Base-by-base conservation (phyloP, 2,329 filamentous ascomycete genomes). In the Penicillium sp. region DNA sequence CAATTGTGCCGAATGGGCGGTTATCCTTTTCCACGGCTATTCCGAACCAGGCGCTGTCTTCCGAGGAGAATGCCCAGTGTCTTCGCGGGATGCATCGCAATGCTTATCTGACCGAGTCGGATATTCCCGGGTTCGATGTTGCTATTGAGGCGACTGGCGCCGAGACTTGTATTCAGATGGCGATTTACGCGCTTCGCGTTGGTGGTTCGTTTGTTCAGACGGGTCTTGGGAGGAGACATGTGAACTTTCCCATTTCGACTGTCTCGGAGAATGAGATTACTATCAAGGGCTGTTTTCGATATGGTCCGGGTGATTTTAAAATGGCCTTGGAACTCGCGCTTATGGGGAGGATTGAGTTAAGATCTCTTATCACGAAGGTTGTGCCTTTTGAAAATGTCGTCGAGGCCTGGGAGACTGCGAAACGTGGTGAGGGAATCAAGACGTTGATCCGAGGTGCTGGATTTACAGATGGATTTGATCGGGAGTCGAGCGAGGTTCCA, bases 61-160 rank as follows among this genome's bases (percentile, higher is more conserved):
- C 44, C 0, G 52, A 56, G 25, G 44, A 57, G 30, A 59, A 57
- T 41, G 59, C 59, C 0, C 28, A 37, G 9, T 26, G 33, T 12
- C 65, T 42, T 61, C 64, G 33, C 53, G 59, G 38, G 58, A 64
- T 40, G 36, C 33, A 47, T 30, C 32, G 33, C 1, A 27, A 4
- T 25, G 30, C 30, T 2, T 22, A 37, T 26, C 6, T 41, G 10
- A 38, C 25, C 11, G 59, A 64, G 25, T 60, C 17, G 56, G 60
- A 68, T 32, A 61, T 62, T 0, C 42, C 64, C 16, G 62, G 67
- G 3, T 58, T 59, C 12, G 56, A 70, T 43, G 55, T 67, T 14
- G 64, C 63, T 10, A 67, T 70, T 16, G 56, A 68, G 45, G 65
- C 69, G 1, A 64, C 69, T 1, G 70, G 70, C 3, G 67, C 65